Conservation (phyloP, 2,329 filamentous ascomycete genomes). For the Zymoseptoria passerinii region DNA sequence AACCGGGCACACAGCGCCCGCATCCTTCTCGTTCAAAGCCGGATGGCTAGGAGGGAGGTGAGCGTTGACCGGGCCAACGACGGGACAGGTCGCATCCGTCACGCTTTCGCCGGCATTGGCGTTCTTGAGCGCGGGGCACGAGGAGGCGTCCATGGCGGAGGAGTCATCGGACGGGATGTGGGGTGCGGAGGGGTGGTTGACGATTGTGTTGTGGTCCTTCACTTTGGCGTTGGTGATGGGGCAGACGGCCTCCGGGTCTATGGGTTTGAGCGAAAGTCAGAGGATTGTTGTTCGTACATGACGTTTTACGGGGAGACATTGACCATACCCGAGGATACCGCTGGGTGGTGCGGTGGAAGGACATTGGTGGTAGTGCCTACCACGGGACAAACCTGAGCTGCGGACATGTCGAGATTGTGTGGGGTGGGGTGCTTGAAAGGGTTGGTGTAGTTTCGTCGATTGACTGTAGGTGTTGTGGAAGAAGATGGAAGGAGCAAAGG, state of each 20-base stretch:
- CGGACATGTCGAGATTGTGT: slow-evolving; percentile 3
- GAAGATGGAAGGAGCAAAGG: not conserved
- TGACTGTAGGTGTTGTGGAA: not conserved
- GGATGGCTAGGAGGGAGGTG: slow-evolving; percentile 38
- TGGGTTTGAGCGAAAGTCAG: not conserved
- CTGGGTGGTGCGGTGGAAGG: slow-evolving; percentile 38
- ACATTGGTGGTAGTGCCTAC: slow-evolving; percentile 37
- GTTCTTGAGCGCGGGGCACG: slow-evolving; percentile 36
- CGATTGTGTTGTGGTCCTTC: slow-evolving; percentile 36
- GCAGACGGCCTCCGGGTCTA: slow-evolving; percentile 36
- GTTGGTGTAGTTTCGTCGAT: not conserved
- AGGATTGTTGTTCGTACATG: not conserved
- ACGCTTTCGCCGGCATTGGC: slow-evolving; percentile 32
- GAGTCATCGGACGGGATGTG: slow-evolving; percentile 19
- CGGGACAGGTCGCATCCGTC: slow-evolving; percentile 37
- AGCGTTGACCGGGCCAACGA: slow-evolving; percentile 35
- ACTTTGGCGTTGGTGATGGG: slow-evolving; percentile 40
- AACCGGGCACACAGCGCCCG: slow-evolving; percentile 36
- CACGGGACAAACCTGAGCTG: slow-evolving; percentile 23
- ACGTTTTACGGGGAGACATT: not conserved
- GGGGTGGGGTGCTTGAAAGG: not conserved
- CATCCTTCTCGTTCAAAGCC: slow-evolving; percentile 30
- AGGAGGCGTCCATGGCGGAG: slow-evolving; percentile 28
- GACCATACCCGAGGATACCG: slow-evolving; percentile 13
- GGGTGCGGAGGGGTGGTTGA: slow-evolving; percentile 34